Evolutionary conservation across 2,329 filamentous ascomycete genomes (phyloP).

Genomic region (Alternaria alternata): DNA sequence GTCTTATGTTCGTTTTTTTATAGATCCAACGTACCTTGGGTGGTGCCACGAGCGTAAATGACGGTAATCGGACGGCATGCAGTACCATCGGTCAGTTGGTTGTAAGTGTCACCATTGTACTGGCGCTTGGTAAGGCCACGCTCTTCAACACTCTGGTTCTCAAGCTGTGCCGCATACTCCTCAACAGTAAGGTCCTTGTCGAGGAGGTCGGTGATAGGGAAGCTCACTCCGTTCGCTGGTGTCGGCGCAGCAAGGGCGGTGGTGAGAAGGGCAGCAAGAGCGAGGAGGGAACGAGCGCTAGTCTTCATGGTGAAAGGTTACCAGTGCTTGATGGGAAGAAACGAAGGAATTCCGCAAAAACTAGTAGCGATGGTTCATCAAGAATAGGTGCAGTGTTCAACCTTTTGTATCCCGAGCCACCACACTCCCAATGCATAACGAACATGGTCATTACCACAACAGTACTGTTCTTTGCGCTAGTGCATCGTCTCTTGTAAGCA

Average conservation of each 20-base stretch:
- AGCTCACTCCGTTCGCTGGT: conserved; percentile 28
- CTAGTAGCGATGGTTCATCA: conserved; percentile 3
- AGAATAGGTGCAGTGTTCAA: neutral
- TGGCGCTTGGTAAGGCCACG: conserved; percentile 29
- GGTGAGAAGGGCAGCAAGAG: conserved; percentile 25
- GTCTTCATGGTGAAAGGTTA: conserved; percentile 30
- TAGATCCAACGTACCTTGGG: conserved; percentile 41
- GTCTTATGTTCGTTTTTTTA: neutral
- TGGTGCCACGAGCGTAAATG: conserved; percentile 65
- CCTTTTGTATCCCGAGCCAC: conserved; percentile 15
- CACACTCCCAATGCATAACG: neutral
- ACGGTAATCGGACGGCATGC: conserved; percentile 58
- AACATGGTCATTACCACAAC: neutral
- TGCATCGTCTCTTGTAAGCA: conserved; percentile 4
- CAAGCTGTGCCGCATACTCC: conserved; percentile 35
- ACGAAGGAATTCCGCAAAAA: neutral
- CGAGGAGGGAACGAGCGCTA: conserved; percentile 24
- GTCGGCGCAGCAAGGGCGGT: conserved; percentile 27
- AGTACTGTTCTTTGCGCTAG: conserved; percentile 3
- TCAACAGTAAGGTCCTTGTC: conserved; percentile 33
- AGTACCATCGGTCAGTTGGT: conserved; percentile 43
- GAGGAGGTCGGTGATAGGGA: conserved; percentile 38
- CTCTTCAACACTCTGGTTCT: conserved; percentile 17
- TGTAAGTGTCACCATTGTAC: conserved; percentile 36
- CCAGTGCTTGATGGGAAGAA: neutral